phyloP scores from a whole-genome alignment of 768 basidiomycete genomes.

The Lyophyllum shimeji region DNA sequence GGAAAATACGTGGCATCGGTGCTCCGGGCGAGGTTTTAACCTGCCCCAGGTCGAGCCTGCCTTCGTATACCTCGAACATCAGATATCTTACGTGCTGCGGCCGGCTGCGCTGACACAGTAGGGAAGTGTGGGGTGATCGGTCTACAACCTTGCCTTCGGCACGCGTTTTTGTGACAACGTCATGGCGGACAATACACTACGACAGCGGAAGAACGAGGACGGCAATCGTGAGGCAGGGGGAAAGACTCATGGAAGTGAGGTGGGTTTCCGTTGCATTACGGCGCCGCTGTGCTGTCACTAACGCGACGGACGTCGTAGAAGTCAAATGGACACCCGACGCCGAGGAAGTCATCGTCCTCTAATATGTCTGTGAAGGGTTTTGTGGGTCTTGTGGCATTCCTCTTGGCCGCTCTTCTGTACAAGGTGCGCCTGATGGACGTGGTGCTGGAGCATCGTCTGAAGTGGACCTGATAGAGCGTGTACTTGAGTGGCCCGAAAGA shows the following conservation, averaged over 20 bases:
- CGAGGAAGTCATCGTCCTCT: not conserved
- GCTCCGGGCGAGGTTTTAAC: not conserved
- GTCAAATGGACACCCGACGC: not conserved
- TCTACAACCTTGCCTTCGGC: not conserved
- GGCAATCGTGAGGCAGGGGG: slow-evolving; percentile 1
- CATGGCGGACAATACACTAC: slow-evolving; percentile 5
- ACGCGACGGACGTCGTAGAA: not conserved
- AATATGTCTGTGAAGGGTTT: slow-evolving; percentile 1
- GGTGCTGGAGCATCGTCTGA: not conserved
- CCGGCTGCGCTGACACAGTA: not conserved
- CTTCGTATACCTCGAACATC: not conserved
- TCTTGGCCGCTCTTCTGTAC: slow-evolving; percentile 11
- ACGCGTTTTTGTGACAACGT: not conserved
- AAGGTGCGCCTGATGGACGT: slow-evolving; percentile 2
- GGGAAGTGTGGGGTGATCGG: too few species aligned
- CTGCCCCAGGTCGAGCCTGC: not conserved
- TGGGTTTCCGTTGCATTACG: not conserved
- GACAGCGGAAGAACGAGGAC: slow-evolving; percentile 13
- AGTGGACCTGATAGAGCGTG: not conserved
- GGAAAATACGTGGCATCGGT: slow-evolving; percentile 13
- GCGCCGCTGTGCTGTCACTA: not conserved
- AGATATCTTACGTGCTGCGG: not conserved
- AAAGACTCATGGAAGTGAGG: not conserved
- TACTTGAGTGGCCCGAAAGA: not conserved
- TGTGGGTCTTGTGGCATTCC: slow-evolving; percentile 9